Evolutionary conservation across 2,329 filamentous ascomycete species (phyloP), one percentile per base, ranked within the genome.

Genomic region (Didymella glomerata): DNA sequence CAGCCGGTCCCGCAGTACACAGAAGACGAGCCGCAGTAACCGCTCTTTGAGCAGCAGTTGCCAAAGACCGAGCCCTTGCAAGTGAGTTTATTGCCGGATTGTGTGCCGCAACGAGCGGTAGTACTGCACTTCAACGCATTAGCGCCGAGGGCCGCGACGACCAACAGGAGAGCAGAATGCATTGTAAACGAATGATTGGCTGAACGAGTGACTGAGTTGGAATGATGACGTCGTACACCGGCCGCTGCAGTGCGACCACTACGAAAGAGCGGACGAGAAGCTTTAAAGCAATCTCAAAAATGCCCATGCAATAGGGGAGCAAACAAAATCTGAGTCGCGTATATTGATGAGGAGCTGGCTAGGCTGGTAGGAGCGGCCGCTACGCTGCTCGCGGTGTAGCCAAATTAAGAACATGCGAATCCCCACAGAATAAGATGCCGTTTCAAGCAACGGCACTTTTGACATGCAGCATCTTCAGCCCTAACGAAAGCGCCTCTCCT

Each of bases 1-100:
- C 75, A 78, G 28, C 73, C 73, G 14, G 64, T 66, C 22, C 61
- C 68, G 61, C 74, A 77, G 61, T 76, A 65, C 22, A 49, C 65
- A 6, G 60, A 54, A 13, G 69, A 72, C n/a, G 66, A 65, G 25
- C 74, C 74, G 54, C 81, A 83, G 62, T 69, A 76, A n/a, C 80
- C 80, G 57, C 73, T 74, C 53, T 68, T 68, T 11, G 76, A 79
- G 73, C 81, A 83, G 72, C 81, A 82, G 61, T 78, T 73, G 7
- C 81, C 81, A 61, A 79, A 81, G 4, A 67, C 48, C 54, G 76
- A 79, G 30, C 77, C 78, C 16, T 71, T 60, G 67, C 81, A 83
- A 16, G 79, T 81, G 64, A 40, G 48, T 16, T 5, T 34, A n/a
- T 52, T 54, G 2, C 42, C 49, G 14, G 51, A 47, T 36, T 60